Evolutionary conservation across 192 early-diverging fungal genomes (phyloP).

Genomic region (Backusella westeae): DNA sequence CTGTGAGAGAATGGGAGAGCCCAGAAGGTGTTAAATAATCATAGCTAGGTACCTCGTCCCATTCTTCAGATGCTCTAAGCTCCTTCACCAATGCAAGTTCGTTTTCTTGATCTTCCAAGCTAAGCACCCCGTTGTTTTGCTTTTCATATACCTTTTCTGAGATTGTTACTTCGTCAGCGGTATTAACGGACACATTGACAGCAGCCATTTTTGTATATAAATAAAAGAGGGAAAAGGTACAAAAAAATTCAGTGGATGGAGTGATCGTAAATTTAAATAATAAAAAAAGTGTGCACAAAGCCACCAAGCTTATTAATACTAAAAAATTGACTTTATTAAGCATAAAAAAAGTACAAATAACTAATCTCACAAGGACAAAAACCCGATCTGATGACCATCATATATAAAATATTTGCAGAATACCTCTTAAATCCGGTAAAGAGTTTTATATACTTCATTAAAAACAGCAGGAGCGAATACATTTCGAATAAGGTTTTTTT

Average conservation of each 20-base stretch:
- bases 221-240: not conserved
- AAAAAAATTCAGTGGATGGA: not conserved
- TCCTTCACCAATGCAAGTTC: constrained; percentile 2
- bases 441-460: too few relatives aligned
- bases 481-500: too few relatives aligned
- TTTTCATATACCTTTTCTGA: not conserved
- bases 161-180: not conserved
- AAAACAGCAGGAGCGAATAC: too few relatives aligned
- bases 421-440: too few relatives aligned
- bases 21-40: constrained; percentile 26
- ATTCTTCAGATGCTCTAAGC: constrained; percentile 18
- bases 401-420: too few relatives aligned
- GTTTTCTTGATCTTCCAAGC: constrained; percentile 14
- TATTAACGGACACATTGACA: not conserved
- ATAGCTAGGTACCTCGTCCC: constrained; percentile 28
- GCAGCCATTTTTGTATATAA: constrained; percentile 3
- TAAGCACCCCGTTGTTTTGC: not conserved
- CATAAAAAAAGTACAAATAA: not conserved
- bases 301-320: not conserved
- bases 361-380: not conserved
- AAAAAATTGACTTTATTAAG: not conserved
- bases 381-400: not conserved
- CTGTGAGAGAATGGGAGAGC: constrained; percentile 32
- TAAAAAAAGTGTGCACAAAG: not conserved
- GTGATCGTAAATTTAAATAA: not conserved